These are phyloP conservation scores for Rhodotorula sp. DNA, from an alignment of 1,284 basidiomycete species.

Conservation along the genomic window DNA sequence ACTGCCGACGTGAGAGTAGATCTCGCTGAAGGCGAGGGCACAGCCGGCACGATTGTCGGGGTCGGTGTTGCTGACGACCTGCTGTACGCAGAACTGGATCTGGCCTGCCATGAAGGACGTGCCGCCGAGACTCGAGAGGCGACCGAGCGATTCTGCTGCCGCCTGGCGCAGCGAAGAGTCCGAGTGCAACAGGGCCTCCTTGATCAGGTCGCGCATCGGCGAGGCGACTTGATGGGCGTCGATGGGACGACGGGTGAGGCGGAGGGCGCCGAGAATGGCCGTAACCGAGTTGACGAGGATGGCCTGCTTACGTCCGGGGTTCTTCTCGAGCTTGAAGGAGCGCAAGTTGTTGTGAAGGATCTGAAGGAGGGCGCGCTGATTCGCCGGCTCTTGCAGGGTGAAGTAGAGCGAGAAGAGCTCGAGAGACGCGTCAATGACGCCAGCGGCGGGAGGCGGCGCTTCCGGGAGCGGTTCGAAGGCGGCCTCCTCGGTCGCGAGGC, in stretches of 20 bases:
- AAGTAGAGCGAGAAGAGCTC: conserved; percentile 75
- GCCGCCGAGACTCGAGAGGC: conserved; percentile 77
- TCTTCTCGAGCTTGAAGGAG: conserved; percentile 80
- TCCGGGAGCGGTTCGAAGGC: conserved; percentile 44
- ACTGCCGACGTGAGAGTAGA: conserved; percentile 89
- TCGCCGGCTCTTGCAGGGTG: conserved; percentile 69
- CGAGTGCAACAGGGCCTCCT: conserved; percentile 78
- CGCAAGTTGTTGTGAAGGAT: conserved; percentile 58
- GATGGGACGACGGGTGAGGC: conserved; percentile 44
- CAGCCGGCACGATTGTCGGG: conserved; percentile 92
- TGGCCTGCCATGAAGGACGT: conserved; percentile 81
- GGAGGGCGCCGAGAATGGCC: conserved; percentile 73
- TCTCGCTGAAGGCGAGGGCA: conserved; percentile 87
- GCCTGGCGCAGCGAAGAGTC: conserved; percentile 73
- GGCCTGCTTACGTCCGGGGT: conserved; percentile 83
- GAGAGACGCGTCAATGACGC: conserved; percentile 84
- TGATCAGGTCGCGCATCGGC: conserved; percentile 40
- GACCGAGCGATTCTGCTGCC: conserved; percentile 87
- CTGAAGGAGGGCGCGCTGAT: conserved; percentile 66
- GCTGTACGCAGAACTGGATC: conserved; percentile 88
- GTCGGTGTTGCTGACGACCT: conserved; percentile 94
- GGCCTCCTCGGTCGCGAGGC: conserved; percentile 1
- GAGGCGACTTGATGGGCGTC: conserved; percentile 37
- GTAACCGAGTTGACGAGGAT: conserved; percentile 77
- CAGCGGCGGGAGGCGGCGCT: conserved; percentile 72